These are phyloP conservation scores for Dionaea muscipula DNA, from an alignment of 179 eudicot species.

Conservation along the genomic window DNA sequence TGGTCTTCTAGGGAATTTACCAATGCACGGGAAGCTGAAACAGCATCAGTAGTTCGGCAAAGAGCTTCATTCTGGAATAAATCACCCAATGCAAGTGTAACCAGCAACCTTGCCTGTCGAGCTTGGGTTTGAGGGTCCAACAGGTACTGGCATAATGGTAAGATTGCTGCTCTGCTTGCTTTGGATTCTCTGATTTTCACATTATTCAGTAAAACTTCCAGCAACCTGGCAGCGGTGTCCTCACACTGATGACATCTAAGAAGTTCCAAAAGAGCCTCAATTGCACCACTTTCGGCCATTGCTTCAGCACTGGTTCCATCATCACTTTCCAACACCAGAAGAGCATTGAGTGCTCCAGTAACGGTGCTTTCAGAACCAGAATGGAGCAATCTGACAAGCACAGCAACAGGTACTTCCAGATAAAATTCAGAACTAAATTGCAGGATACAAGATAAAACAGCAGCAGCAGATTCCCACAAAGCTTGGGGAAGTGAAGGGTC, in stretches of 20 bases:
- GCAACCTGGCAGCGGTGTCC: slow-evolving; percentile 80
- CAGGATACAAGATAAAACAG: slow-evolving; percentile 70
- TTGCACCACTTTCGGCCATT: slow-evolving; percentile 98
- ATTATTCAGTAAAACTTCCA: slow-evolving; percentile 80
- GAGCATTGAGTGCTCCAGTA: slow-evolving; percentile 82
- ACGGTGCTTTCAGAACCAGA: slow-evolving; percentile 79
- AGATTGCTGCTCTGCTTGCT: slow-evolving; percentile 62
- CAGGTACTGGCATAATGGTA: slow-evolving; percentile 87
- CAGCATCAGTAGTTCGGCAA: slow-evolving; percentile 85
- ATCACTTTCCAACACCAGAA: slow-evolving; percentile 84
- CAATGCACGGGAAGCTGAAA: slow-evolving; percentile 84
- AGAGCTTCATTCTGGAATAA: slow-evolving; percentile 92
- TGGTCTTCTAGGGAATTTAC: slow-evolving; percentile 94
- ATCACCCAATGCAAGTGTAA: slow-evolving; percentile 91
- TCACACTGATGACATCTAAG: slow-evolving; percentile 89
- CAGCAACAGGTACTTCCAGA: slow-evolving; percentile 92
- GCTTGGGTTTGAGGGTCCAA: slow-evolving; percentile 97
- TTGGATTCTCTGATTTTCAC: slow-evolving; percentile 86
- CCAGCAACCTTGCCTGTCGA: slow-evolving; percentile 82
- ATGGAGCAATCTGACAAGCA: slow-evolving; percentile 81
- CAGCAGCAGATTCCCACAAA: slow-evolving; percentile 94
- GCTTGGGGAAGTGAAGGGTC: slow-evolving; percentile 86
- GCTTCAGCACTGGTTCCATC: slow-evolving; percentile 85
- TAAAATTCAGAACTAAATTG: slow-evolving; percentile 90
- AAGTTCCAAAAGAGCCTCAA: slow-evolving; percentile 88